Evolutionary conservation across 2,329 filamentous ascomycete species (phyloP).

Genomic region (Colletotrichum noveboracense): DNA sequence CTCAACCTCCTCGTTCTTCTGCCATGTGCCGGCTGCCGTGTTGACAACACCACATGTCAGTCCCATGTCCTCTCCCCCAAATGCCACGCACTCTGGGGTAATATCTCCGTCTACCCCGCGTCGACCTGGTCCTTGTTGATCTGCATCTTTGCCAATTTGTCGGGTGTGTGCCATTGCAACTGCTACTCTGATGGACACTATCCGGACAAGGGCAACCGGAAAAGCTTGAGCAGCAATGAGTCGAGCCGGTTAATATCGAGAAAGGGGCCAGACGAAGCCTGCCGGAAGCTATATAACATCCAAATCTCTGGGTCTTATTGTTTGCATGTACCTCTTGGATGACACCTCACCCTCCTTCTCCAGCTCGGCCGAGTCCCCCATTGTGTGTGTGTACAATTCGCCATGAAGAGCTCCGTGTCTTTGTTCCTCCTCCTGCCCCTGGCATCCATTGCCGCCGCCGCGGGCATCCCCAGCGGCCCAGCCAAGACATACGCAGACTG

Average conservation of each 20-base stretch:
- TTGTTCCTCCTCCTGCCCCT: neutral
- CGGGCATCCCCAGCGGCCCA: slow-evolving; percentile 21
- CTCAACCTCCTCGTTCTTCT: neutral
- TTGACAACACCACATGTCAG: neutral
- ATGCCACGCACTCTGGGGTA: neutral
- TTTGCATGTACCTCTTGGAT: neutral
- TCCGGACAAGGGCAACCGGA: neutral
- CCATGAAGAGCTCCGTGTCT: slow-evolving; percentile 10
- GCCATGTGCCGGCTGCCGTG: neutral
- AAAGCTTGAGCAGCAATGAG: neutral
- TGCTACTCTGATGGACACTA: neutral
- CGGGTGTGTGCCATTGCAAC: neutral
- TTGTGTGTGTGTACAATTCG: neutral
- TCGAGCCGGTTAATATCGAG: neutral
- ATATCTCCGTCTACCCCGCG: slow-evolving; percentile 12
- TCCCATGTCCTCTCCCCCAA: neutral
- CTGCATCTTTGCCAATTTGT: neutral
- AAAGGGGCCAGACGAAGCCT: neutral
- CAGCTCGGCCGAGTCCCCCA: neutral
- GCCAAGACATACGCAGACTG: slow-evolving; percentile 33
- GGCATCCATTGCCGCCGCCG: neutral
- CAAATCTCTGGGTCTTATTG: neutral
- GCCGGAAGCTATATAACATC: neutral
- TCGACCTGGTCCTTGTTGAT: neutral
- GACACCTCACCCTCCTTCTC: neutral